Evolutionary conservation across 768 basidiomycete genomes (phyloP).

Genomic region (Asterophora lycoperdoides): DNA sequence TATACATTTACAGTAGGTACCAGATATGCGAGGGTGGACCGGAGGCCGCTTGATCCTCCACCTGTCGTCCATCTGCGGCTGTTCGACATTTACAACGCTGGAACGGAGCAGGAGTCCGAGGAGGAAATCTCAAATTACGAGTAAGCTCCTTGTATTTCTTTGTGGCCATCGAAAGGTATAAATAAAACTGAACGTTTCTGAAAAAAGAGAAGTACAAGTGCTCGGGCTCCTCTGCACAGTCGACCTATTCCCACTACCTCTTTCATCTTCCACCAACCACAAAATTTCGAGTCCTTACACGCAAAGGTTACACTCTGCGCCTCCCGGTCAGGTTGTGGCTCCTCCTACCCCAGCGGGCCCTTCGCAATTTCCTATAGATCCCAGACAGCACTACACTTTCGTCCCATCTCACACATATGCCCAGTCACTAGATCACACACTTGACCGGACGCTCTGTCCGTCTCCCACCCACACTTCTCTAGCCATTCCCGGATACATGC

Average conservation of each 20-base stretch:
- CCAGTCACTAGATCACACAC: not conserved
- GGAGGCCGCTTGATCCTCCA: slow-evolving; percentile 63
- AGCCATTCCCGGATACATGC: slow-evolving; percentile 1
- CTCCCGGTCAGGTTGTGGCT: slow-evolving; percentile 15
- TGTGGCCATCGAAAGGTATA: not conserved
- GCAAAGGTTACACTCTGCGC: slow-evolving; percentile 10
- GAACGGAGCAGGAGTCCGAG: slow-evolving; percentile 36
- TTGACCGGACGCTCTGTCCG: not conserved
- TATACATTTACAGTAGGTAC: slow-evolving; percentile 8
- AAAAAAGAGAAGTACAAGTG: slow-evolving; percentile 50
- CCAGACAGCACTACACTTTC: slow-evolving; percentile 8
- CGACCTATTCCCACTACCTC: slow-evolving; percentile 65
- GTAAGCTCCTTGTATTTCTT: slow-evolving; percentile 28
- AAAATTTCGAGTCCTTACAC: not conserved
- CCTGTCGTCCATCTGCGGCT: slow-evolving; percentile 54
- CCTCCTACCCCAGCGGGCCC: slow-evolving; percentile 3
- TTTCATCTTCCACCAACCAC: not conserved
- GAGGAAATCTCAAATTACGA: slow-evolving; percentile 44
- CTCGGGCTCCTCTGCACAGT: slow-evolving; percentile 73
- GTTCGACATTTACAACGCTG: slow-evolving; percentile 42
- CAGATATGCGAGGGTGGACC: slow-evolving; percentile 60
- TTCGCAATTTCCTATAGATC: slow-evolving; percentile 1
- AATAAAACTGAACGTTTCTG: no score
- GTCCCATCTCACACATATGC: slow-evolving; percentile 9
- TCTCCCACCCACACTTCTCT: slow-evolving; percentile 9